phyloP scores from a whole-genome alignment of 1,139 yeast genomes.

The Kodamaea arcana region DNA sequence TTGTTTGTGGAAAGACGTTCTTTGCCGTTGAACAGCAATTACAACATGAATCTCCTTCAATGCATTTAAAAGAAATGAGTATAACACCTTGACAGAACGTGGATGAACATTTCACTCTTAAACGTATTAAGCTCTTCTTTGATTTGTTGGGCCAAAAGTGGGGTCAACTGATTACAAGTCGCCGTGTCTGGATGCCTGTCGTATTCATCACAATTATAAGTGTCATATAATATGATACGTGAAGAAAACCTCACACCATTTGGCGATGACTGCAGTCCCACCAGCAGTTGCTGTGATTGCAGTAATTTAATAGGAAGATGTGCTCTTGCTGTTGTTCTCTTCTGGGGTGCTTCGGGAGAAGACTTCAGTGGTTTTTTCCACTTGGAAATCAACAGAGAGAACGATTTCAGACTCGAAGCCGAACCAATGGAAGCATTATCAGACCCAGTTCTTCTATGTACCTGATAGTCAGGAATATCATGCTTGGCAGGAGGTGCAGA shows the following conservation, averaged over 20 bases:
- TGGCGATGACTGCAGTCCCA: conserved; percentile 5
- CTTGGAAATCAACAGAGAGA: conserved; percentile 28
- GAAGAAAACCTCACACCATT: conserved; percentile 72
- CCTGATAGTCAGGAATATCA: conserved; percentile 12
- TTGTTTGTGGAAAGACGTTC: too few relatives aligned
- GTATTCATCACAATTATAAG: conserved; percentile 79
- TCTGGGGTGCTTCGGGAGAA: conserved; percentile 5
- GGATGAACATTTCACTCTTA: conserved; percentile 78
- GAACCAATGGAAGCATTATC: conserved; percentile 5
- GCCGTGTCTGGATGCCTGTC: conserved; percentile 93
- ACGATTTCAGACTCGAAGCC: conserved; percentile 29
- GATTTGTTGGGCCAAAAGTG: conserved; percentile 80
- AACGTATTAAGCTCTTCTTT: conserved; percentile 79
- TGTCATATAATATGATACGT: conserved; percentile 79
- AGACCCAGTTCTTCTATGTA: conserved; percentile 7
- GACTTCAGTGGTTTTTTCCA: conserved; percentile 14
- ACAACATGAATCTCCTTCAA: too few relatives aligned
- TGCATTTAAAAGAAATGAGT: conserved; percentile 82
- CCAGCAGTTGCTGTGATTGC: conserved; percentile 5
- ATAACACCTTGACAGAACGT: conserved; percentile 68
- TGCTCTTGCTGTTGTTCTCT: conserved; percentile 1
- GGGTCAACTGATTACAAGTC: conserved; percentile 90
- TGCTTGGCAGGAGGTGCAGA: conserved; percentile 15
- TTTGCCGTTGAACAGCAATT: too few relatives aligned
- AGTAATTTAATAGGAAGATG: not conserved